Evolutionary conservation across 495 filamentous ascomycete species (phyloP), one percentile per base, ranked within the genome.

Genomic region (Xylaria venustula): DNA sequence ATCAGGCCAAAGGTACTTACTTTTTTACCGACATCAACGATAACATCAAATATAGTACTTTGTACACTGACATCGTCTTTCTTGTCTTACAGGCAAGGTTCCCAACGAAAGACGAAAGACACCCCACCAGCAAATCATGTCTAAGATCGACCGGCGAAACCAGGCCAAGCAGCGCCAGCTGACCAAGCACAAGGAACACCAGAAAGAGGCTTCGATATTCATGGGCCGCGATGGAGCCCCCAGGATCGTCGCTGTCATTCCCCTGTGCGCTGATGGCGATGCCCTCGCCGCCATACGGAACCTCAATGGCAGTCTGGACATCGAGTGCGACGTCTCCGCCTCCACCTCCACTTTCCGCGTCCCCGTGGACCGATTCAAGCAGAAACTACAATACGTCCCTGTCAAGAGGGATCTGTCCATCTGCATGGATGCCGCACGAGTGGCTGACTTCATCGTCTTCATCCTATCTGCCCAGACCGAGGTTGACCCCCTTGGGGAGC

Each of bases 41-140:
- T 68, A 32, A 42, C 20, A 57, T 54, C 45, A 61, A 32, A 3
- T 15, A 7, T 40, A 12, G 37, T 12, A 12, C 15, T 3, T 40
- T 40, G 15, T 8, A 9, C 14, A 40, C 3, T 40, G 3, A 11
- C 7, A 15, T 9, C 7, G 37, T 9, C 37, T 40, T 25, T 40
- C 25, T 32, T 48, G 26, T 34, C 20, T 32, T 46, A 57, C 22
- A 81, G 78, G 77, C 66, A 74, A 73, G 55, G 67, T 78, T 32
- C 69, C 73, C 5, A 74, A 71, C 51, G 76, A 80, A 71, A 88
- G 78, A 61, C 87, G 93, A 60, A 95, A 90, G 75, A 96, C 93
- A 42, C 89, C 89, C 60, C 91, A 97, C 73, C 95, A 98, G 71
- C 91, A 96, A 77, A 82, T 96, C 71, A 95, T 96, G 90, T 96